Conservation (phyloP, 202 grass and related monocot genomes). For the Carex arenaria region DNA sequence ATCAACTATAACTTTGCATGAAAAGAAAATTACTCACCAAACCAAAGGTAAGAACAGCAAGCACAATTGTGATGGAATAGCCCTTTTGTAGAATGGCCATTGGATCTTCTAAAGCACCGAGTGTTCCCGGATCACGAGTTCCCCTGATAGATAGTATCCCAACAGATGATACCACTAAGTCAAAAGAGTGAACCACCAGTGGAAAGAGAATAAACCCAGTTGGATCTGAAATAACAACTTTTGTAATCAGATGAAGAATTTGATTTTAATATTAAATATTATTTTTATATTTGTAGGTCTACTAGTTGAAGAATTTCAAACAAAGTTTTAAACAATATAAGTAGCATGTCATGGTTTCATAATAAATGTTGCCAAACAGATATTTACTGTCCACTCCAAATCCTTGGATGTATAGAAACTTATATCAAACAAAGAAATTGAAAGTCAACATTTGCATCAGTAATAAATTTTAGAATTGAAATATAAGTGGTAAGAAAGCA, state of each 20-base stretch:
- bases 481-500: not conserved
- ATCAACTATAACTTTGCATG: not conserved
- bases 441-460: not conserved
- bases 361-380: not conserved
- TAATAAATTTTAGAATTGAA: not conserved
- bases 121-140: conserved; percentile 66
- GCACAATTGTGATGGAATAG: conserved; percentile 86
- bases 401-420: not conserved
- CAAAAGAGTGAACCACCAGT: conserved; percentile 97
- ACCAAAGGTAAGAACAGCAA: conserved; percentile 87
- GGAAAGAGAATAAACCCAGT: conserved; percentile 99
- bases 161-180: conserved; percentile 88
- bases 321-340: not conserved
- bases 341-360: not conserved
- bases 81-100: conserved; percentile 98
- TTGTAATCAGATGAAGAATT: conserved; percentile 6
- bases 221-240: conserved; percentile 68
- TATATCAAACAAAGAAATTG: not conserved
- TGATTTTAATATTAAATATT: not conserved
- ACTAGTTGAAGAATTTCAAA: not conserved
- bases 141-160: conserved; percentile 96
- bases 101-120: conserved; percentile 74
- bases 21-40: conserved; percentile 54
- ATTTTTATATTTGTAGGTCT: not conserved
- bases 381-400: not conserved